Base-by-base conservation (phyloP, 2,329 filamentous ascomycete species). In the Orbilia javanica region DNA sequence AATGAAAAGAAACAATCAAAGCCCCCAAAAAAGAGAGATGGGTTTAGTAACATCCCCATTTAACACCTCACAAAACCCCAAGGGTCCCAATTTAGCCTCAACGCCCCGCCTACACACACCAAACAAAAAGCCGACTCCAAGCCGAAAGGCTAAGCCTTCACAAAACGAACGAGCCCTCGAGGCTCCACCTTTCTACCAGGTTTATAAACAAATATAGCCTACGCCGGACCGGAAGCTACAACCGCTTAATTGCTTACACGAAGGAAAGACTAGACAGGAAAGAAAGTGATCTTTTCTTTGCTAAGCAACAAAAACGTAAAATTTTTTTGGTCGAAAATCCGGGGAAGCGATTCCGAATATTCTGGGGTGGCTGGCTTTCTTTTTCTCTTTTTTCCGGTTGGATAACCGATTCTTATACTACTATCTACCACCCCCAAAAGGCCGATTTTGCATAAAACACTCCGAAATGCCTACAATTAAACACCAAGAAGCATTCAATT, bases 221-320 rank as follows among this genome's bases (percentile, higher is more conserved):
- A 68, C 65, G 50, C 63, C 63, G 63, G 46, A 44, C 46, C 65
- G 65, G 65, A 68, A 57, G 34, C 53, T 57, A 46, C 65, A 68
- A 39, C 65, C 65, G 65, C 53, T 39, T 46, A 68, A 29, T 20
- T n/a, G n/a, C n/a, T n/a, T 29, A 68, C 11, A 67, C 18, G 18
- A 20, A 44, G 13, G 18, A 42, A 67, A 39, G 25, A 11, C n/a
- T n/a, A n/a, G n/a, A n/a, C n/a, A n/a, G n/a, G n/a, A 22, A 6
- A 60, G 20, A 60, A 39, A 36, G 39, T 39, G n/a, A 11, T 63
- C 42, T 63, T 46, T 22, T 4, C 15, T 18, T 65, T 36, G 31
- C n/a, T 18, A 52, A 4, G 25, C 13, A 34, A 36, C 13, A 34
- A 42, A n/a, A 31, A n/a, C n/a, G n/a, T n/a, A n/a, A 44, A 31